Conservation (phyloP, 2,329 filamentous ascomycete species). For the Bertia moriformis region DNA sequence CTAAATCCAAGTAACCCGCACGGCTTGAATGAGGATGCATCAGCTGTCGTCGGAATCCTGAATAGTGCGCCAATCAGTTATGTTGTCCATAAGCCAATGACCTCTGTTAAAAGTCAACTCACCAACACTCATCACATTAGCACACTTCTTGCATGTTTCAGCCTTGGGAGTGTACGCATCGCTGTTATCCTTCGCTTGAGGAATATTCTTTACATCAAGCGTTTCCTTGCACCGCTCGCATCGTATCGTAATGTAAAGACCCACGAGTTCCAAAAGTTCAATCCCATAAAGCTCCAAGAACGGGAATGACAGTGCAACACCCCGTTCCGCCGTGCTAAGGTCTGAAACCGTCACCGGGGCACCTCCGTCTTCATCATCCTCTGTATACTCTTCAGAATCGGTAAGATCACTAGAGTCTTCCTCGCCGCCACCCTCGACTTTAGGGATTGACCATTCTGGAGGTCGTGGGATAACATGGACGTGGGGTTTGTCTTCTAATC, state of each 20-base stretch:
- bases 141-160: slow-evolving; percentile 44
- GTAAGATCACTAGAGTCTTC: slow-evolving; percentile 24
- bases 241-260: slow-evolving; percentile 57
- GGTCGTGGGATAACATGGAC: slow-evolving; percentile 61
- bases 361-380: slow-evolving; percentile 25
- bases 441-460: slow-evolving; percentile 53
- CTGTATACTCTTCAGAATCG: slow-evolving; percentile 30
- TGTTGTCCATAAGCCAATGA: not conserved
- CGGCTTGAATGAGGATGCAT: slow-evolving; percentile 61
- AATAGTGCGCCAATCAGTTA: not conserved
- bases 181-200: slow-evolving; percentile 24
- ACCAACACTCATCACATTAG: slow-evolving; percentile 27
- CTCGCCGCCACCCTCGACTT: slow-evolving; percentile 18
- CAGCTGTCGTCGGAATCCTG: slow-evolving; percentile 48
- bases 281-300: slow-evolving; percentile 63
- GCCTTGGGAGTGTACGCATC: slow-evolving; percentile 17
- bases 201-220: slow-evolving; percentile 53
- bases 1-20: slow-evolving; percentile 65
- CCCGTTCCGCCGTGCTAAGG: slow-evolving; percentile 37
- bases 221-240: slow-evolving; percentile 66
- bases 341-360: slow-evolving; percentile 9
- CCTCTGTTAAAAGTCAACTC: not conserved
- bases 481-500: slow-evolving; percentile 41
- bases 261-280: slow-evolving; percentile 56
- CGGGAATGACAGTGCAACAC: slow-evolving; percentile 68